Conservation (phyloP, 2,329 filamentous ascomycete species). For the Aspergillus sp. region DNA sequence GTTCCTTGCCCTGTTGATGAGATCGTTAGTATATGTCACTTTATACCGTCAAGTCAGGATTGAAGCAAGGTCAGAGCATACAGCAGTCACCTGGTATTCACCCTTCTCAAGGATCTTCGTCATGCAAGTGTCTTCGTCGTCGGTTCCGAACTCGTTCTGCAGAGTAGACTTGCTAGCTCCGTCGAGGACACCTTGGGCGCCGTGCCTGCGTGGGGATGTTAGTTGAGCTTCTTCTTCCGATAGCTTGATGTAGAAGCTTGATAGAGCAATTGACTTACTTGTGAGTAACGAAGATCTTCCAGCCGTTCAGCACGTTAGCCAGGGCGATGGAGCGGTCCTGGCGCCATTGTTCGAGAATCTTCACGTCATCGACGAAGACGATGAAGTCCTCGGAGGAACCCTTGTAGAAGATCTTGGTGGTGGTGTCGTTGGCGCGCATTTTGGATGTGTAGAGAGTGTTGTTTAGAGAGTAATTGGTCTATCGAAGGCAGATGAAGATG, state of each 20-base stretch:
- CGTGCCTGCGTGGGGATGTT: conserved; percentile 58
- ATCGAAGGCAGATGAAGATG: background rate
- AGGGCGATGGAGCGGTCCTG: conserved; percentile 75
- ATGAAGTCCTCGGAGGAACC: conserved; percentile 69
- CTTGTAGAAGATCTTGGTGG: conserved; percentile 84
- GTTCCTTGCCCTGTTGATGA: conserved; percentile 27
- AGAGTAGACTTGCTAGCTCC: conserved; percentile 71
- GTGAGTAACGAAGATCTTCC: conserved; percentile 87
- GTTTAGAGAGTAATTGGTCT: background rate
- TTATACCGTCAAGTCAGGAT: background rate
- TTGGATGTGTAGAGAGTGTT: conserved; percentile 9
- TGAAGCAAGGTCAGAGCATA: conserved; percentile 34
- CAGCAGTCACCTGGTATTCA: conserved; percentile 60
- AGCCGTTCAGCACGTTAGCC: conserved; percentile 79
- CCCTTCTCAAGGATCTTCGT: conserved; percentile 78
- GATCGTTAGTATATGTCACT: background rate
- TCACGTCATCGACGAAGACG: conserved; percentile 49
- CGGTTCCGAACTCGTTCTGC: conserved; percentile 84
- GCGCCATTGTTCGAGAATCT: conserved; percentile 78
- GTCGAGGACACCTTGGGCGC: conserved; percentile 77
- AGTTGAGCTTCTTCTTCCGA: background rate
- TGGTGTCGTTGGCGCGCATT: conserved; percentile 71
- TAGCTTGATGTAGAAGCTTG: background rate
- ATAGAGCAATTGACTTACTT: conserved; percentile 63
- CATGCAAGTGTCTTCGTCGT: conserved; percentile 76